Percentiles rank a stretch among this genome's conserved stretches.
Evolutionary conservation across 2,329 filamentous ascomycete genomes (phyloP).

Genomic region (Claviceps cyperi): DNA sequence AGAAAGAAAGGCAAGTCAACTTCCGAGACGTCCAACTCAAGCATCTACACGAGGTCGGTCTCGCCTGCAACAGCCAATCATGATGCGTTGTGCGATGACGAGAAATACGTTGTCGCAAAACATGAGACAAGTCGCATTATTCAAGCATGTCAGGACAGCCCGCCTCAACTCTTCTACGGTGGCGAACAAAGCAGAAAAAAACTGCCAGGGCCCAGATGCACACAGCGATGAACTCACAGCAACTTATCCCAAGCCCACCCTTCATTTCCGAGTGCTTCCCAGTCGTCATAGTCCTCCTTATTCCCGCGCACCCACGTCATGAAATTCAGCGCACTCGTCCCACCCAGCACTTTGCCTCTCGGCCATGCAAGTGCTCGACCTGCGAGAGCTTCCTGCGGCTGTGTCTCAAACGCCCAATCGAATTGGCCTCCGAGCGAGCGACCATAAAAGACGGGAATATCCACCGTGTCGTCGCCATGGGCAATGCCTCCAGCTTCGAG

Average conservation of each 20-base stretch:
- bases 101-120: too few relatives aligned
- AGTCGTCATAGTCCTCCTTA: conserved; percentile 37
- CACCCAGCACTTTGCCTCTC: conserved; percentile 41
- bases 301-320: conserved; percentile 38
- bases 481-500: conserved; percentile 19
- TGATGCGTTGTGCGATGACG: too few relatives aligned
- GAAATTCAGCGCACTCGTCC: conserved; percentile 45
- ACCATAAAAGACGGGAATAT: conserved; percentile 24
- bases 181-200: too few relatives aligned
- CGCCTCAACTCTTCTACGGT: too few relatives aligned
- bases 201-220: neutral
- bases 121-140: too few relatives aligned
- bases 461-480: conserved; percentile 18
- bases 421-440: conserved; percentile 19
- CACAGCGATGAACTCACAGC: conserved; percentile 13
- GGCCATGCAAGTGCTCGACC: conserved; percentile 27
- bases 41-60: too few relatives aligned
- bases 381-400: conserved; percentile 21
- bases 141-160: too few relatives aligned
- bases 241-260: conserved; percentile 41
- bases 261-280: conserved; percentile 40
- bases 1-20: neutral
- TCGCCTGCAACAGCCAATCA: too few relatives aligned
- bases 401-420: conserved; percentile 29
- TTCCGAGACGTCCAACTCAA: too few relatives aligned